Evolutionary conservation across 345 rosid genomes (phyloP), one percentile per base, ranked within the genome.

Genomic region (Acer yangbiense): DNA sequence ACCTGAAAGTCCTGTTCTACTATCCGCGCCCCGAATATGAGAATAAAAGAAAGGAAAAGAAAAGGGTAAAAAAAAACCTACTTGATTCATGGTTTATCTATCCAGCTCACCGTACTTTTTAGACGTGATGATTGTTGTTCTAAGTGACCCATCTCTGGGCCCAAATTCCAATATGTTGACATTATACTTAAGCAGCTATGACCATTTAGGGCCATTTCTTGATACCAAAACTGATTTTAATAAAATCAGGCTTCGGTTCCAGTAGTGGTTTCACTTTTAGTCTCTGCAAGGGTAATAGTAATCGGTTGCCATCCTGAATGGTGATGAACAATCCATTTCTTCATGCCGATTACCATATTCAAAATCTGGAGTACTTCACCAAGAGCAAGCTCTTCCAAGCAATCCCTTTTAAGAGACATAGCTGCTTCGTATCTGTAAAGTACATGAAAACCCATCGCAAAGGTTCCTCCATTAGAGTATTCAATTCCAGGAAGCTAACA

Each of bases 241-340:
- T 64, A 41, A 43, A 32, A 71, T 85, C 84, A 80, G 71, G 65
- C 73, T 62, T 69, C 77, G 44, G 72, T 69, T 48, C 18, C 69
- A 29, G 78, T 67, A 80, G 60, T 87, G 23, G 67, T 43, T 73
- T 84, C 84, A 50, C 73, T 60, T 73, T 78, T 79, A 63, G 76
- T 64, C 83, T 83, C 90, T 35, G 85, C 77, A 69, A 92, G 75
- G 76, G 82, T 84, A 69, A 92, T 72, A 65, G 71, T 85, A 77
- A 94, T 81, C 46, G 97, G 98, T 79, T 85, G 92, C 98, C 98
- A 94, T 78, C 94, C 96, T 10, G 87, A 83, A 61, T 81, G 95
- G 75, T 87, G 88, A 79, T 73, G 82, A 71, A 78, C 78, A 80
- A 94, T 90, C 97, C 98, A 94, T 82, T 89, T 89, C 83, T 90